These are phyloP conservation scores for Eustoma russellianum DNA, from an alignment of 257 asterid species.

Conservation along the genomic window DNA sequence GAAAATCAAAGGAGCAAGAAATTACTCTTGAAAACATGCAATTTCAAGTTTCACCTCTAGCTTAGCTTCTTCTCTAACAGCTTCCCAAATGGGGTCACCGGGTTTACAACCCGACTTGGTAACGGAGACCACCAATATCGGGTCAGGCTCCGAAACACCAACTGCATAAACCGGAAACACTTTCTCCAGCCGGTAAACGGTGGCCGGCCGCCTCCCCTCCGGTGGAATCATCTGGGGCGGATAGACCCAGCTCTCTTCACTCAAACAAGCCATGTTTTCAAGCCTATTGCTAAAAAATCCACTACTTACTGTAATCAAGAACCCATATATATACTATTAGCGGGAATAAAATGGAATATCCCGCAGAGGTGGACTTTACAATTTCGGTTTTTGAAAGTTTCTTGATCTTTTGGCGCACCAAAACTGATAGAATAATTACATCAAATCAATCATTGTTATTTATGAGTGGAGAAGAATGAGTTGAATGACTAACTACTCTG, in stretches of 20 bases:
- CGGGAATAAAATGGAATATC: too few species aligned
- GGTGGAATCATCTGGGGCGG: slow-evolving; percentile 17
- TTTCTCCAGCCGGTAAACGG: slow-evolving; percentile 21
- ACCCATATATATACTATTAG: too few species aligned
- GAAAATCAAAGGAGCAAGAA: background rate
- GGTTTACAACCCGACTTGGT: slow-evolving; percentile 25
- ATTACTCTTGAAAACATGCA: too few species aligned
- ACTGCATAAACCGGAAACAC: slow-evolving; percentile 43
- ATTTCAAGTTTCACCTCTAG: slow-evolving; percentile 18
- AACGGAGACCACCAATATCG: slow-evolving; percentile 25
- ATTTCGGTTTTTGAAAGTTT: too few species aligned
- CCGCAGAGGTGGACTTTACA: too few species aligned
- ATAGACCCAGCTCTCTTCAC: slow-evolving; percentile 18
- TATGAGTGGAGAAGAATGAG: too few species aligned
- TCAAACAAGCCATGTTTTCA: slow-evolving; percentile 24
- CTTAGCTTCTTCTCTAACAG: slow-evolving; percentile 29
- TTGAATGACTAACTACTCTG: too few species aligned
- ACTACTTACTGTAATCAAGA: too few species aligned
- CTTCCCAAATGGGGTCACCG: slow-evolving; percentile 44
- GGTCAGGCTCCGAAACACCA: slow-evolving; percentile 34
- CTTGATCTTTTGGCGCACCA: too few species aligned
- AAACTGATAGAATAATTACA: too few species aligned
- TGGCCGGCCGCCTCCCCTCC: slow-evolving; percentile 1
- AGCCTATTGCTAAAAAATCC: too few species aligned
- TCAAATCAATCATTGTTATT: too few species aligned